phyloP scores from a whole-genome alignment of 768 basidiomycete genomes.

The Phlegmacium glaucopus region DNA sequence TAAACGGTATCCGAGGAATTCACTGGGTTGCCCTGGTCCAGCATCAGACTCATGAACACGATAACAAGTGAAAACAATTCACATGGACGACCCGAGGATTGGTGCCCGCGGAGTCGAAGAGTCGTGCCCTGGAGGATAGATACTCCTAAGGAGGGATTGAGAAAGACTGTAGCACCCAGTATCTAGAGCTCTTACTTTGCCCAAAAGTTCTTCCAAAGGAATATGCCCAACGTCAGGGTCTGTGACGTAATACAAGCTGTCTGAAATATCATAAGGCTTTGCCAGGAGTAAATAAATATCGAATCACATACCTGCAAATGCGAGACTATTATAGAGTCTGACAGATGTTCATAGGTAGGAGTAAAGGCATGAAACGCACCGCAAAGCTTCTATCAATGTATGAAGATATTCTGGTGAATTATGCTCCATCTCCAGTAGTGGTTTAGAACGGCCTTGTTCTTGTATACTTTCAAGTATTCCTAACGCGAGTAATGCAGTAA shows the following conservation, averaged over 20 bases:
- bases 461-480: constrained; percentile 91
- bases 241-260: constrained; percentile 87
- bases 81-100: constrained; percentile 59
- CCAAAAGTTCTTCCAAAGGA: constrained; percentile 80
- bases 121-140: constrained; percentile 69
- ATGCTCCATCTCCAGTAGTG: constrained; percentile 80
- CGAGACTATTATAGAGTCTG: constrained; percentile 35
- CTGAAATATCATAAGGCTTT: constrained; percentile 31
- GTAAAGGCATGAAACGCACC: constrained; percentile 39
- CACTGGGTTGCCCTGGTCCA: constrained; percentile 67
- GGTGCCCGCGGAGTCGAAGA: constrained; percentile 70
- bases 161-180: neutral
- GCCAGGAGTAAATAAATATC: neutral
- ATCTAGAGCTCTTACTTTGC: constrained; percentile 51
- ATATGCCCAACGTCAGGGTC: constrained; percentile 80
- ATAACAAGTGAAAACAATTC: constrained; percentile 15
- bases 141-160: constrained; percentile 58
- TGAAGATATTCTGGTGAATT: constrained; percentile 92
- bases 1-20: constrained; percentile 94
- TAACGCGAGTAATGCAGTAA: constrained; percentile 89
- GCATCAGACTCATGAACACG: neutral
- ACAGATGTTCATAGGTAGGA: neutral
- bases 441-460: constrained; percentile 61
- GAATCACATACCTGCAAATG: constrained; percentile 63
- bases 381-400: constrained; percentile 77